phyloP scores from a whole-genome alignment of 2,329 filamentous ascomycete genomes.

The Neofusicoccum laricinum region DNA sequence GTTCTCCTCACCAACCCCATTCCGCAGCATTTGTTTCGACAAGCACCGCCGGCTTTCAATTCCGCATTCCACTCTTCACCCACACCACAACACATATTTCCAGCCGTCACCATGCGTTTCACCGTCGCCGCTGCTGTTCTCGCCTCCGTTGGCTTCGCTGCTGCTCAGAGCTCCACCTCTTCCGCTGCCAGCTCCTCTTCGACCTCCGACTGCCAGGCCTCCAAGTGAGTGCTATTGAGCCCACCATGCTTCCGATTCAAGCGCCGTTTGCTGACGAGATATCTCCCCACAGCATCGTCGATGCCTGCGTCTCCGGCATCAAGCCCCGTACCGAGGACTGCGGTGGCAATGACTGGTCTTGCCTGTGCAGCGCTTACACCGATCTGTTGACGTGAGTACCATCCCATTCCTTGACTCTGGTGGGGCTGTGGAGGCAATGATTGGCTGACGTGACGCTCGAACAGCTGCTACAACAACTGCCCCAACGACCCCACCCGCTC shows the following conservation, averaged over 20 bases:
- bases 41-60: not conserved
- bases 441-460: slow-evolving; percentile 4
- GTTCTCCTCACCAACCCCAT: not conserved
- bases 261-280: not conserved
- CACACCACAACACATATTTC: not conserved
- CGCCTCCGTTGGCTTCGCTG: slow-evolving; percentile 17
- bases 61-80: not conserved
- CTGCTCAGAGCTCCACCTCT: slow-evolving; percentile 16
- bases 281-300: slow-evolving; percentile 44
- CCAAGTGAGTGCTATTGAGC: slow-evolving; percentile 33
- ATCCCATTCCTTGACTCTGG: too few relatives aligned
- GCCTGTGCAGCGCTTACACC: slow-evolving; percentile 56
- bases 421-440: not conserved
- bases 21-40: not conserved
- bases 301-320: slow-evolving; percentile 45
- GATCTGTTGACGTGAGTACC: slow-evolving; percentile 49
- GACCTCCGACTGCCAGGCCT: slow-evolving; percentile 29
- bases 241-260: not conserved
- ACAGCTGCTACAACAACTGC: slow-evolving; percentile 64
- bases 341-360: slow-evolving; percentile 50
- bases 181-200: not conserved
- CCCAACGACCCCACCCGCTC: slow-evolving; percentile 43
- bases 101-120: slow-evolving; percentile 13
- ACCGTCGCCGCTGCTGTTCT: slow-evolving; percentile 5
- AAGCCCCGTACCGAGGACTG: slow-evolving; percentile 44